Percentiles rank a stretch among this genome's conserved stretches.
These are phyloP conservation scores for Graphilbum sp. DNA, from an alignment of 2,329 filamentous ascomycete genomes.

Conservation along the genomic window DNA sequence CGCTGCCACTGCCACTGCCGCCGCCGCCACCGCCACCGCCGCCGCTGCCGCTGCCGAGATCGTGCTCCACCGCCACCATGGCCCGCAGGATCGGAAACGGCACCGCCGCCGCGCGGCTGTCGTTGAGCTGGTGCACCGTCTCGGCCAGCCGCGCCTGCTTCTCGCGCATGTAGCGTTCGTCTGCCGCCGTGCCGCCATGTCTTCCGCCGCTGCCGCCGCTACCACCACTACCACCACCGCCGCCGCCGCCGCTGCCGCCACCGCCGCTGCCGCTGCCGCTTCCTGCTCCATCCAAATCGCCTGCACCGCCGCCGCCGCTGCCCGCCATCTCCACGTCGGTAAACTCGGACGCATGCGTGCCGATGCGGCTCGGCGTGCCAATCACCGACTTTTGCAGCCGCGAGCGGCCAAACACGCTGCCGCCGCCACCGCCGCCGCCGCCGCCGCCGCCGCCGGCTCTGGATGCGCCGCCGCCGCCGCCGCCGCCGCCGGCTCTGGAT, in stretches of 20 bases:
- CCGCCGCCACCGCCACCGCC: neutral
- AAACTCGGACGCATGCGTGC: slow-evolving; percentile 48
- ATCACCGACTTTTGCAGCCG: slow-evolving; percentile 73
- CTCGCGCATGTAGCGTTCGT: slow-evolving; percentile 63
- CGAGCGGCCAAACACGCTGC: slow-evolving; percentile 46
- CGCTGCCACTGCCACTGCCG: slow-evolving; percentile 36
- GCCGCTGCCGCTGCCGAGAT: slow-evolving; percentile 1
- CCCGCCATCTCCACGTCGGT: slow-evolving; percentile 47
- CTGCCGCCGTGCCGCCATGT: slow-evolving; percentile 28
- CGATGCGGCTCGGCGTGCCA: slow-evolving; percentile 56
- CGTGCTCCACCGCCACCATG: slow-evolving; percentile 53
- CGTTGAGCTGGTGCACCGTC: slow-evolving; percentile 65
- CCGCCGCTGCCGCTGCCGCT: neutral
- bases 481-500: slow-evolving; percentile 3
- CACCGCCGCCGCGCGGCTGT: slow-evolving; percentile 46
- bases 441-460: slow-evolving; percentile 5
- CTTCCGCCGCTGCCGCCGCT: slow-evolving; percentile 11
- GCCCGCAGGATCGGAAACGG: slow-evolving; percentile 61
- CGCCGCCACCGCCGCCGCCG: slow-evolving; percentile 15
- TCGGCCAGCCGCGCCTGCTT: slow-evolving; percentile 72
- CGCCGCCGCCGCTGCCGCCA: neutral
- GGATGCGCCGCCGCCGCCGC: slow-evolving; percentile 6
- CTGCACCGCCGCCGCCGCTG: slow-evolving; percentile 15
- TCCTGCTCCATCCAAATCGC: neutral
- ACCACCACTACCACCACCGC: neutral